These are phyloP conservation scores for Fusarium sp. DNA, from an alignment of 2,329 filamentous ascomycete species.

Conservation along the genomic window DNA sequence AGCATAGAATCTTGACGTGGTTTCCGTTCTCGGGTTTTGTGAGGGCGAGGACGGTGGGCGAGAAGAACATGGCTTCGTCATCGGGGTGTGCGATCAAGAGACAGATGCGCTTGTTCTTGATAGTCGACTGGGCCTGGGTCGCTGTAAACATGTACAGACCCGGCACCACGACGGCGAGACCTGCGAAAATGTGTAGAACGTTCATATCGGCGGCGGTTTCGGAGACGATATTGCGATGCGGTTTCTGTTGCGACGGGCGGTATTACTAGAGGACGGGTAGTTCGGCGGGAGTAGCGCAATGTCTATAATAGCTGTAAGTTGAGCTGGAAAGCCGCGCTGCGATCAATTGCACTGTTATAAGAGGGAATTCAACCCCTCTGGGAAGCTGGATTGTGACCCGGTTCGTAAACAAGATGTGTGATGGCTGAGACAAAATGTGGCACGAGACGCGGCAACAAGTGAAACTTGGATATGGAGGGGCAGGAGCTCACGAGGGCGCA, in stretches of 20 bases:
- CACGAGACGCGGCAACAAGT: slow-evolving; percentile 31
- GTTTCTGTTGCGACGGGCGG: slow-evolving; percentile 1
- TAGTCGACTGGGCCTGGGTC: slow-evolving; percentile 58
- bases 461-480: slow-evolving; percentile 31
- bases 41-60: slow-evolving; percentile 86
- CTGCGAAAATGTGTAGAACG: slow-evolving; percentile 42
- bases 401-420: slow-evolving; percentile 9
- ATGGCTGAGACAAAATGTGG: slow-evolving; percentile 22
- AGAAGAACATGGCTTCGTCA: slow-evolving; percentile 99
- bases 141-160: slow-evolving; percentile 66
- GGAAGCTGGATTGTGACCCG: neutral
- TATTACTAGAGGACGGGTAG: neutral
- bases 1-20: slow-evolving; percentile 92
- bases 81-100: slow-evolving; percentile 97
- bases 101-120: slow-evolving; percentile 87
- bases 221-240: neutral
- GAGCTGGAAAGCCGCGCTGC: neutral
- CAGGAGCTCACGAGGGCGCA: slow-evolving; percentile 30
- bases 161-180: slow-evolving; percentile 56
- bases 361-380: neutral
- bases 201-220: slow-evolving; percentile 36
- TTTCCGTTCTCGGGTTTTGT: slow-evolving; percentile 84
- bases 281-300: slow-evolving; percentile 3
- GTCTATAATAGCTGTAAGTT: slow-evolving; percentile 3
- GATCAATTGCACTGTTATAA: slow-evolving; percentile 5